A percentile compares a stretch with the other conserved stretches of the same genome.
These are phyloP conservation scores for Aspergillus floridensis DNA, from an alignment of 2,329 filamentous ascomycete genomes.

Conservation along the genomic window DNA sequence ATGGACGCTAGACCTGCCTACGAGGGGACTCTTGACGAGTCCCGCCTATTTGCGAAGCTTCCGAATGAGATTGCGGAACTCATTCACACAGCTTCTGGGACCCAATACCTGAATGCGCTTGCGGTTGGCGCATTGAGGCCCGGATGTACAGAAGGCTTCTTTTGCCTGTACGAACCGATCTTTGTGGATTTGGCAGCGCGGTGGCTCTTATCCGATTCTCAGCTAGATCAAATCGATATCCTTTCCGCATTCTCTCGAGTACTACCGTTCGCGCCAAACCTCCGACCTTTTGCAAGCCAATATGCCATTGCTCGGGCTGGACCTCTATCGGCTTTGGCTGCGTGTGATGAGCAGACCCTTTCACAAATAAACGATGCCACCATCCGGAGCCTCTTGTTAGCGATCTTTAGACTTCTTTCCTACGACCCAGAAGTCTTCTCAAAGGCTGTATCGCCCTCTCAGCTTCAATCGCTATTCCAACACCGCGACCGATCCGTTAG, in stretches of 20 bases:
- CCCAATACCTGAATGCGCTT: constrained; percentile 68
- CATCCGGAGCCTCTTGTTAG: constrained; percentile 57
- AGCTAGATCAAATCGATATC: constrained; percentile 41
- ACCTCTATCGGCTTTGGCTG: constrained; percentile 33
- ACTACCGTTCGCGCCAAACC: constrained; percentile 75
- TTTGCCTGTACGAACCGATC: constrained; percentile 69
- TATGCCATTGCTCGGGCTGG: constrained; percentile 35
- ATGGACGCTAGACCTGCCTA: constrained; percentile 41
- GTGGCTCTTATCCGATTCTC: constrained; percentile 57
- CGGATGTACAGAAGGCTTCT: constrained; percentile 68
- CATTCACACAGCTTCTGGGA: constrained; percentile 62
- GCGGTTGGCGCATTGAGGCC: constrained; percentile 67
- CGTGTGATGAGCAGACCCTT: constrained; percentile 29
- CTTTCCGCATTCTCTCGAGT: constrained; percentile 75
- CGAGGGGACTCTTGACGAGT: constrained; percentile 56
- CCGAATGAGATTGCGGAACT: constrained; percentile 68
- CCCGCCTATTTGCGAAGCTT: constrained; percentile 55
- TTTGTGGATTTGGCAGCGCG: constrained; percentile 80
- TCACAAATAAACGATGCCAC: constrained; percentile 37
- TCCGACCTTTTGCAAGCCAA: constrained; percentile 69
- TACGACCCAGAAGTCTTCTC: constrained; percentile 70
- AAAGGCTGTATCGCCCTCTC: constrained; percentile 61
- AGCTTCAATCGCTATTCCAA: constrained; percentile 67
- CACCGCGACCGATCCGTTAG: constrained; percentile 60
- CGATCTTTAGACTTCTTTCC: constrained; percentile 74